Evolutionary conservation across 2,329 filamentous ascomycete genomes (phyloP).

Genomic region (Penicillium sp.): DNA sequence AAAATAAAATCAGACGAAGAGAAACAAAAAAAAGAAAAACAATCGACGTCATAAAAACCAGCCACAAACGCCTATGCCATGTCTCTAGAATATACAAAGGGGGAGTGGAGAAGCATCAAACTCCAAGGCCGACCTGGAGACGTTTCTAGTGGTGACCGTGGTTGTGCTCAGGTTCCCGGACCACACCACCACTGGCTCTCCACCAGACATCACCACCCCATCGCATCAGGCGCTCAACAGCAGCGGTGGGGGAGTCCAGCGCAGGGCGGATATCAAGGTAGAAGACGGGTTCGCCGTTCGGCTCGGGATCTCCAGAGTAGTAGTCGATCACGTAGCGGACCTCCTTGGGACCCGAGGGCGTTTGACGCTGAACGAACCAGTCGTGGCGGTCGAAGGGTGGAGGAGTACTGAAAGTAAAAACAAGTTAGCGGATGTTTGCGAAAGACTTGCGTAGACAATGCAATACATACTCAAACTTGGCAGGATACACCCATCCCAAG

Average conservation of each 20-base stretch:
- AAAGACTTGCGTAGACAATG: background rate
- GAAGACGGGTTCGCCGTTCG: constrained; percentile 89
- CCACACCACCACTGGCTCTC: constrained; percentile 74
- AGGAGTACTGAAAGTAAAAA: constrained; percentile 59
- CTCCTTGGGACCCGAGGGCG: constrained; percentile 69
- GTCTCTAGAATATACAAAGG: constrained; percentile 23
- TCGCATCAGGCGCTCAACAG: constrained; percentile 78
- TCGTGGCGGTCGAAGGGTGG: constrained; percentile 96
- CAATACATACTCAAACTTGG: constrained; percentile 71
- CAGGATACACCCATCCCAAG: constrained; percentile 76
- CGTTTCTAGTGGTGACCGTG: background rate
- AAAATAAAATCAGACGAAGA: constrained; percentile 13
- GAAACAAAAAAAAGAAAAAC: constrained; percentile 9
- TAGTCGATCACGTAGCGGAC: constrained; percentile 97
- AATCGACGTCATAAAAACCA: constrained; percentile 10
- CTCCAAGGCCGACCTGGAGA: background rate
- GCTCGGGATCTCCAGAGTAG: constrained; percentile 80
- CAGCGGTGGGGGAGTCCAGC: constrained; percentile 74
- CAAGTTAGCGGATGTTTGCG: constrained; percentile 13
- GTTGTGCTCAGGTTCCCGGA: constrained; percentile 31
- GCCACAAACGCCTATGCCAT: constrained; percentile 31
- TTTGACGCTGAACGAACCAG: constrained; percentile 83
- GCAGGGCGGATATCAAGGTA: constrained; percentile 93
- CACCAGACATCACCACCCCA: constrained; percentile 97
- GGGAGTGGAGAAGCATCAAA: constrained; percentile 29